These are phyloP conservation scores for Syzygium oleosum DNA, from an alignment of 345 rosid species.

Conservation along the genomic window DNA sequence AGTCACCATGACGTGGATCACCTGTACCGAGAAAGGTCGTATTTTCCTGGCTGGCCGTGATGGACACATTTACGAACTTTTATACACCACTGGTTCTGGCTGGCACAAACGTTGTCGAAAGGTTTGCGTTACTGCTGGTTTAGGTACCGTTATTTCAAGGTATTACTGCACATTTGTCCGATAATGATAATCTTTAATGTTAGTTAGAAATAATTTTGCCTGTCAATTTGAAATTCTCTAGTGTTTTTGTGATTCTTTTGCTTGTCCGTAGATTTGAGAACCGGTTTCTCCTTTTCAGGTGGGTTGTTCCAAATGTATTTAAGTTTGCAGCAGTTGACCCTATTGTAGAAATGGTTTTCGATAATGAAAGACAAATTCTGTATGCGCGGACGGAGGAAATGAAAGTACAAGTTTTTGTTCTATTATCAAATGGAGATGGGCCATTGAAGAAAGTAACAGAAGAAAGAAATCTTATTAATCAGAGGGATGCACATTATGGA, in stretches of 20 bases:
- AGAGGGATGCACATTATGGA: slow-evolving; percentile 66
- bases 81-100: slow-evolving; percentile 80
- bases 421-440: slow-evolving; percentile 74
- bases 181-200: background rate
- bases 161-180: slow-evolving; percentile 7
- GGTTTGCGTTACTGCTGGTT: slow-evolving; percentile 89
- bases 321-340: slow-evolving; percentile 95
- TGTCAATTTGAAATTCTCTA: background rate
- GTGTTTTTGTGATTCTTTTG: background rate
- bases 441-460: slow-evolving; percentile 86
- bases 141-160: slow-evolving; percentile 96
- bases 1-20: slow-evolving; percentile 81
- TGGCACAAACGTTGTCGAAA: slow-evolving; percentile 91
- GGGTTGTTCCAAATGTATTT: slow-evolving; percentile 91
- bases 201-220: background rate
- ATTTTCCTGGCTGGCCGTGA: slow-evolving; percentile 94
- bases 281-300: slow-evolving; percentile 41
- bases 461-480: slow-evolving; percentile 82
- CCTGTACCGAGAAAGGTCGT: slow-evolving; percentile 78
- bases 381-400: slow-evolving; percentile 91
- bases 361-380: slow-evolving; percentile 86
- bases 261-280: background rate
- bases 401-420: slow-evolving; percentile 84
- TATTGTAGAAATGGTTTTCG: slow-evolving; percentile 85
- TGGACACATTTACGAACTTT: slow-evolving; percentile 83